Evolutionary conservation across 345 rosid genomes (phyloP).

Genomic region (Citropsis articulata): DNA sequence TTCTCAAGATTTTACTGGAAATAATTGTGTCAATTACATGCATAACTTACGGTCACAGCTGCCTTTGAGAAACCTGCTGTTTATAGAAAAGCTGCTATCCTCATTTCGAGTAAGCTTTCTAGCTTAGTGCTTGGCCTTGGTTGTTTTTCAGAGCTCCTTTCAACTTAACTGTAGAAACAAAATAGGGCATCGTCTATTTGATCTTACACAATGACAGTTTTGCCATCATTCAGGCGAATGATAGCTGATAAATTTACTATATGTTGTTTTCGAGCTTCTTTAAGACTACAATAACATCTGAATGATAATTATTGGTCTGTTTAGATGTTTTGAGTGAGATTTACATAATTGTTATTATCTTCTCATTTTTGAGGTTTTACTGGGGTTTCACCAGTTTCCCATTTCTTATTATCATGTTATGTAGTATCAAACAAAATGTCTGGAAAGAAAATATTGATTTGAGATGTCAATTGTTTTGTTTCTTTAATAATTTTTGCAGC

Average conservation of each 20-base stretch:
- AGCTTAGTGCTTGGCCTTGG: constrained; percentile 2
- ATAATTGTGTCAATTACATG: background rate
- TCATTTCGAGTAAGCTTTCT: background rate
- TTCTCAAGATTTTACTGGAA: background rate
- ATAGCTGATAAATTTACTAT: background rate
- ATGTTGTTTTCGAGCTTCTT: background rate
- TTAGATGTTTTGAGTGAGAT: background rate
- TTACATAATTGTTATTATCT: background rate
- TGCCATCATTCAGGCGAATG: background rate
- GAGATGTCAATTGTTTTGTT: background rate
- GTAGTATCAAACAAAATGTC: background rate
- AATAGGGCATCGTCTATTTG: background rate
- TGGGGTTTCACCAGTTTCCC: background rate
- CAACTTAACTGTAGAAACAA: background rate
- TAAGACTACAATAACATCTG: background rate
- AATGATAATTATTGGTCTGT: background rate
- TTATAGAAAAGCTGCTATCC: background rate
- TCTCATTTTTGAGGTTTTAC: background rate
- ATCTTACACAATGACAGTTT: background rate
- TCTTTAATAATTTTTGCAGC: constrained; percentile 48
- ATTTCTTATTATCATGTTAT: background rate
- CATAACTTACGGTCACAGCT: background rate
- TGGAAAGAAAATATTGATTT: background rate
- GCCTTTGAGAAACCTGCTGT: background rate
- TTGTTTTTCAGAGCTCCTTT: background rate